Percentiles rank a stretch among this genome's conserved stretches.
phyloP scores from a whole-genome alignment of 2,329 filamentous ascomycete genomes.

The Rhexocercosporidium sp. region DNA sequence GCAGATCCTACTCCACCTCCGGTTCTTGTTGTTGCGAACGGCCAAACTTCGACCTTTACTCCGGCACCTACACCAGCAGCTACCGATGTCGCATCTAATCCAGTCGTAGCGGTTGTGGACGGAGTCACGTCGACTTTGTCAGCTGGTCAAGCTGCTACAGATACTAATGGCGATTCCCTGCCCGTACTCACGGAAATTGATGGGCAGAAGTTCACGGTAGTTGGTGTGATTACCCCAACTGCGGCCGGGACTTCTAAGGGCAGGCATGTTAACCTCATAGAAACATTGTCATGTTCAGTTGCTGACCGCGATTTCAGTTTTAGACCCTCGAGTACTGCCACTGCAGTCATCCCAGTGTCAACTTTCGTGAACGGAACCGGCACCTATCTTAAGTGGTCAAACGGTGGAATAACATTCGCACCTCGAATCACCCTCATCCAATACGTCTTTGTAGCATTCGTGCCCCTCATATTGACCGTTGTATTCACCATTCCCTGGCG shows the following conservation, averaged over 20 bases:
- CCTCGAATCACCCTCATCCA: constrained; percentile 38
- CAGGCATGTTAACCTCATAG: neutral
- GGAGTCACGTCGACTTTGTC: neutral
- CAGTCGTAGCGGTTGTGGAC: neutral
- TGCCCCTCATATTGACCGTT: constrained; percentile 49
- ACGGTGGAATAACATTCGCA: constrained; percentile 12
- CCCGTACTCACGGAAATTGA: constrained; percentile 16
- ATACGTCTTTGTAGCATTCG: constrained; percentile 50
- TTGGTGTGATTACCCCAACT: neutral
- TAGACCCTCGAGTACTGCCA: neutral
- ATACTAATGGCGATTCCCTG: constrained; percentile 12
- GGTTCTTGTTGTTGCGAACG: constrained; percentile 5
- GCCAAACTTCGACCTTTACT: constrained; percentile 16
- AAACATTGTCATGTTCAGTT: no score
- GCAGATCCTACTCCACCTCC: constrained; percentile 4
- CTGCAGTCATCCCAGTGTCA: constrained; percentile 13
- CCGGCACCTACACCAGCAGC: neutral
- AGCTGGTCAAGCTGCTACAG: constrained; percentile 1
- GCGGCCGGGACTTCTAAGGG: neutral
- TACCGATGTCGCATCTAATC: neutral
- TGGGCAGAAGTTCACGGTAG: neutral
- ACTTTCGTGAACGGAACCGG: constrained; percentile 29
- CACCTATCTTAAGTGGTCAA: constrained; percentile 24
- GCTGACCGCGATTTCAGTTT: neutral
- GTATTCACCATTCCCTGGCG: constrained; percentile 48